These are phyloP conservation scores for Domatiomyces catenatus DNA, from an alignment of 2,329 filamentous ascomycete species.

Conservation along the genomic window DNA sequence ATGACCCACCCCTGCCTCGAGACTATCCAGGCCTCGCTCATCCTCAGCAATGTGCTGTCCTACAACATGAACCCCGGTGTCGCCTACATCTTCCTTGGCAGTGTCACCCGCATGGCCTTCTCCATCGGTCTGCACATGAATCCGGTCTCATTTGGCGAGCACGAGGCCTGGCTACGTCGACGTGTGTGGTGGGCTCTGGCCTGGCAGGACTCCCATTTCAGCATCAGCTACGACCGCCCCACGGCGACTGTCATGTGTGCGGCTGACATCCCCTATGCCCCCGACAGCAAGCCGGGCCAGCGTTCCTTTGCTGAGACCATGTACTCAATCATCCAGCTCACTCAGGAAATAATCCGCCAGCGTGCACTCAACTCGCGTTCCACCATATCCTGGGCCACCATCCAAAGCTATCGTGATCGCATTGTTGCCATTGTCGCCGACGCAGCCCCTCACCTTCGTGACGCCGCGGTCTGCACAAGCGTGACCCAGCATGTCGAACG, in stretches of 20 bases:
- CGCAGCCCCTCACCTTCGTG: conserved; percentile 41
- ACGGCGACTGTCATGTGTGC: conserved; percentile 41
- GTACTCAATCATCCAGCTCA: conserved; percentile 38
- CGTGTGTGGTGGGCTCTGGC: conserved; percentile 44
- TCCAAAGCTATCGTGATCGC: conserved; percentile 41
- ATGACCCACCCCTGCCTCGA: conserved; percentile 46
- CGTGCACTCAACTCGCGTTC: conserved; percentile 39
- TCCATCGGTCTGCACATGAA: conserved; percentile 45
- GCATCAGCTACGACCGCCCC: conserved; percentile 46
- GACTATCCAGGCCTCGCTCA: conserved; percentile 45
- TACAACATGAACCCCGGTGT: conserved; percentile 52
- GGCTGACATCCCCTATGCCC: conserved; percentile 35
- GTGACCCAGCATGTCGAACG: conserved; percentile 42
- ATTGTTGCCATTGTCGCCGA: conserved; percentile 44
- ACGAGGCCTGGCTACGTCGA: conserved; percentile 31
- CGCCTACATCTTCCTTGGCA: conserved; percentile 44
- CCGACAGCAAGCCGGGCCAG: conserved; percentile 33
- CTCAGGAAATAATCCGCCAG: conserved; percentile 44
- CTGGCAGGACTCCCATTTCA: conserved; percentile 50
- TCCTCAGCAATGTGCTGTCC: conserved; percentile 46
- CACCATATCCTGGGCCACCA: conserved; percentile 38
- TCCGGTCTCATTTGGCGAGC: conserved; percentile 37
- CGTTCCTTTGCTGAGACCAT: conserved; percentile 44
- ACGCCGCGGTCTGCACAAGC: conserved; percentile 29
- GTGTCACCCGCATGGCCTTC: conserved; percentile 46